Percentiles rank a stretch among this genome's conserved stretches.
Conservation (phyloP, 108 stramenopile genomes). For the Pseudonitzschia delicatissima region DNA sequence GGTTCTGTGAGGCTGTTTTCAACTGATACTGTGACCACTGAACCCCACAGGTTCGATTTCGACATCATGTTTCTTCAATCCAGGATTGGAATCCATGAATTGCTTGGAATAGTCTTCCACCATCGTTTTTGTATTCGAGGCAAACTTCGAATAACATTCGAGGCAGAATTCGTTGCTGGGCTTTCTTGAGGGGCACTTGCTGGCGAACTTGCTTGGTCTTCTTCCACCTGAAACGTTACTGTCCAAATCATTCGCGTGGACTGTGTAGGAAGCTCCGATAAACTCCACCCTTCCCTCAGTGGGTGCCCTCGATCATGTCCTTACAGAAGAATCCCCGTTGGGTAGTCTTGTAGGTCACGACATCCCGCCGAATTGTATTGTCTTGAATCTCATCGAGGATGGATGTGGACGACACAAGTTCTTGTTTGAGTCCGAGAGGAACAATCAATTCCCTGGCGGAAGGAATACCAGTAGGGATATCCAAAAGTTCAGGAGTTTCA, state of each 20-base stretch:
- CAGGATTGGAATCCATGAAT: not conserved
- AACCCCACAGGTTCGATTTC: not conserved
- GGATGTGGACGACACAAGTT: not conserved
- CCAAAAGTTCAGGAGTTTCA: too few relatives aligned
- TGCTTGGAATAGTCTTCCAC: not conserved
- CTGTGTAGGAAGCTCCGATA: slow-evolving; percentile 1
- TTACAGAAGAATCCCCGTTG: slow-evolving; percentile 6
- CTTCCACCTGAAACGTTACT: slow-evolving; percentile 2
- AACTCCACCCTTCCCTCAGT: slow-evolving; percentile 10
- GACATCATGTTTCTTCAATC: not conserved
- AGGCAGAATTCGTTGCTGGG: too few relatives aligned
- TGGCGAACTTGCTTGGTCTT: not conserved
- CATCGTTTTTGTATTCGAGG: not conserved
- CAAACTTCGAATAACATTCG: too few relatives aligned
- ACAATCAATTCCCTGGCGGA: not conserved
- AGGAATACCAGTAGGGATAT: not conserved
- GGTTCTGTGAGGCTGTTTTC: slow-evolving; percentile 5
- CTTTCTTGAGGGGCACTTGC: too few relatives aligned
- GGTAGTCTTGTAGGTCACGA: not conserved
- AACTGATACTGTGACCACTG: slow-evolving; percentile 11
- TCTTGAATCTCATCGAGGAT: not conserved
- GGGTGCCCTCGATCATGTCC: not conserved
- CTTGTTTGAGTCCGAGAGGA: slow-evolving; percentile 10
- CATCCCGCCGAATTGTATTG: not conserved
- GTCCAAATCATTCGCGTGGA: slow-evolving; percentile 10